Evolutionary conservation across 352 stramenopile genomes (phyloP), one percentile per base, ranked within the genome.

Genomic region (Globisporangium abappressorium): DNA sequence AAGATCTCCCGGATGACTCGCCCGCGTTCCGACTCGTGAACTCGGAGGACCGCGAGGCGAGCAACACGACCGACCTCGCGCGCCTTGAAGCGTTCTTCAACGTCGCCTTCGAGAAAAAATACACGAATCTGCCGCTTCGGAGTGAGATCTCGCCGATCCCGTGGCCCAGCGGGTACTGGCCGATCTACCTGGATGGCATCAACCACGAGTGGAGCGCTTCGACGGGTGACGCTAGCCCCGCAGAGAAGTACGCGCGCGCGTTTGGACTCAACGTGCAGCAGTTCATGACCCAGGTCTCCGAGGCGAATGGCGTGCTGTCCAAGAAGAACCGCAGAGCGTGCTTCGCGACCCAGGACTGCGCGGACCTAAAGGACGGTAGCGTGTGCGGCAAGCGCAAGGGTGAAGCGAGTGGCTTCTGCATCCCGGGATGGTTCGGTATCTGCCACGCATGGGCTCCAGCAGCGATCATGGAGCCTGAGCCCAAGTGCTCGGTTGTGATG

Each of bases 81-180:
- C 80, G 82, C 43, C 71, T 87, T 22, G 79, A 87, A 65, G 64
- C 64, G 18, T 85, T 77, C 62, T 87, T 87, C 49, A 76, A 74
- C 18, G 53, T 70, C 3, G 61, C 77, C 11, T 76, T 87, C 12
- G 79, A 79, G 64, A 78, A 58, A 1, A 78, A 83, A 41, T 64
- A 85, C 43, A 85, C 79, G 15, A 81, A 82, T 51, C 72, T 87
- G 18, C 73, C 79, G 2, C 77, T 76, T 8, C 78, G 76, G 43
- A 73, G 68, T 3, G 63, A 76, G 64, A 71, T 75, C 67, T 43
- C 78, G 28, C 79, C 79, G 18, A 78, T 84, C 53, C 74, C 80
- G 51, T 92, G 84, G 84, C 82, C 84, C 8, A 81, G 79, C 58
- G 89, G 84, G 71, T 92, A 90, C 73, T 92, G 84, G 84, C 81